Evolutionary conservation across 73 alveolate genomes (phyloP).

Genomic region (Paramecium tetraurelia): DNA sequence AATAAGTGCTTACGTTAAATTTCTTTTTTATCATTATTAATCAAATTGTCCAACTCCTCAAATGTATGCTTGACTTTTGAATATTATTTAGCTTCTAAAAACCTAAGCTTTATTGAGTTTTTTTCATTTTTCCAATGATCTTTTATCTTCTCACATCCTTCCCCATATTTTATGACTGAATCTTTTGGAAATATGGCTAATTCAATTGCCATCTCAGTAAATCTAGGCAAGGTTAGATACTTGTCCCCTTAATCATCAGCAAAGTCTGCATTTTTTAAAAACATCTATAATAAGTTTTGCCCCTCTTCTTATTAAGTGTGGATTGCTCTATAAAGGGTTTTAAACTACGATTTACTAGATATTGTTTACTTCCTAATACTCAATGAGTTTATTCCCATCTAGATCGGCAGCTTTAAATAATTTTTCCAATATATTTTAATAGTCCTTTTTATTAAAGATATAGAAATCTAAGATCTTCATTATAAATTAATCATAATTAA

Average conservation of each 20-base stretch:
- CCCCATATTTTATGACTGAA: conserved; percentile 15
- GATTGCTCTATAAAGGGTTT: conserved; percentile 18
- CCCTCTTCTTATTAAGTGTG: neutral
- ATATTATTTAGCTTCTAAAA: conserved; percentile 18
- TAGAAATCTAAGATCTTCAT: neutral
- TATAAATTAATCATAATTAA: neutral
- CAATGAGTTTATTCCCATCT: conserved; percentile 41
- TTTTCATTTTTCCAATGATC: neutral
- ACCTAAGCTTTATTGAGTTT: neutral
- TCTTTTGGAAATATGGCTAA: neutral
- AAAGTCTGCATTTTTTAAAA: neutral
- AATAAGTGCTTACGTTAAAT: neutral
- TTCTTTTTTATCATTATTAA: neutral
- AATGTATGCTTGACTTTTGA: conserved; percentile 25
- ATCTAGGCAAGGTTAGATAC: neutral
- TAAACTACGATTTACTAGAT: neutral
- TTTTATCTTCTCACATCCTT: neutral
- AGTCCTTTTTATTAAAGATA: neutral
- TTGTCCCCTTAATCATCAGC: conserved; percentile 15
- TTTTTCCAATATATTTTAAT: neutral
- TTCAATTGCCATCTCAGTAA: conserved; percentile 17
- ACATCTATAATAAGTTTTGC: neutral
- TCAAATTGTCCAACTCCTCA: neutral
- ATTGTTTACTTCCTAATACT: neutral
- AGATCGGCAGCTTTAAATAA: conserved; percentile 26